Percentiles rank a stretch among this genome's conserved stretches.
Evolutionary conservation across 306 rosid species (phyloP).

Genomic region (Quillaja saponaria): DNA sequence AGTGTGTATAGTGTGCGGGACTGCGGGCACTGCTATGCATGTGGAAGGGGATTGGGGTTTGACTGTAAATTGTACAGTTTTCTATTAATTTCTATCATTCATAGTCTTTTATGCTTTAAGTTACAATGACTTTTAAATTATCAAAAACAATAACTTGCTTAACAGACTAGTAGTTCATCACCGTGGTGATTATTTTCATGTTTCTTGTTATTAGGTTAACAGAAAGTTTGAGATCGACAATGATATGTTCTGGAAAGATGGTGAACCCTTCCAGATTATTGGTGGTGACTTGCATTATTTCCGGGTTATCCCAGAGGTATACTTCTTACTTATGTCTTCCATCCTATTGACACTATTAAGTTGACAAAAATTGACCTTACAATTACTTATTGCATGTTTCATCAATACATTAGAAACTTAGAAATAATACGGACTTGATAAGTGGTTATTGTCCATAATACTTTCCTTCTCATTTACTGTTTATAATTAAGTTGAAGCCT

Average conservation of each 20-base stretch:
- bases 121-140: too few species aligned
- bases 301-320: conserved; percentile 88
- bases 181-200: background rate
- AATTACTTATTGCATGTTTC: conserved; percentile 11
- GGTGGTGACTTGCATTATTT: conserved; percentile 97
- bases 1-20: too few species aligned
- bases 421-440: background rate
- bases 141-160: too few species aligned
- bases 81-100: too few species aligned
- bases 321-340: conserved; percentile 17
- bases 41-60: too few species aligned
- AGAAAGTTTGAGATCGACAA: conserved; percentile 62
- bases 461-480: background rate
- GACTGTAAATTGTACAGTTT: too few species aligned
- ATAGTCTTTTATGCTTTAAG: too few species aligned
- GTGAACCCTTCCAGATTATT: conserved; percentile 72
- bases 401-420: background rate
- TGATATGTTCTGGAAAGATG: conserved; percentile 90
- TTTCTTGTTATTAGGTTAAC: conserved; percentile 41
- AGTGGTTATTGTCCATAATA: conserved; percentile 6
- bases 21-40: too few species aligned
- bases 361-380: conserved; percentile 21
- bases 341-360: conserved; percentile 7
- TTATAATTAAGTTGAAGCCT: conserved; percentile 29
- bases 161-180: too few species aligned